Evolutionary conservation across 2,329 filamentous ascomycete species (phyloP).

Genomic region (Podosphaera fusca): DNA sequence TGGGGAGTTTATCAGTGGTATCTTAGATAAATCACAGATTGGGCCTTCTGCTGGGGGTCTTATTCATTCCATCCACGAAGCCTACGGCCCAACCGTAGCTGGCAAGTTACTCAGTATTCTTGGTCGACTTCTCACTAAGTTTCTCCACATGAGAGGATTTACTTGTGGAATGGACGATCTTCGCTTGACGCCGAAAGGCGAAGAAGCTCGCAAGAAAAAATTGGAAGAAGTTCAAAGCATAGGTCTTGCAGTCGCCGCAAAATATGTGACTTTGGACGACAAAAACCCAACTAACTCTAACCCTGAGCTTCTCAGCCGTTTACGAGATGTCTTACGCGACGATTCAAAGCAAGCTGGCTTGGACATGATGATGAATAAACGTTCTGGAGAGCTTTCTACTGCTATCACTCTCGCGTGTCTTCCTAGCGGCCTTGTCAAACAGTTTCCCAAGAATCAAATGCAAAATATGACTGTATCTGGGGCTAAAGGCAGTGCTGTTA

Average conservation of each 20-base stretch:
- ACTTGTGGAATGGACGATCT: conserved; percentile 96
- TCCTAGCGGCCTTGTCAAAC: conserved; percentile 62
- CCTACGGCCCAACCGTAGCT: conserved; percentile 70
- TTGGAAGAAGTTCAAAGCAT: conserved; percentile 43
- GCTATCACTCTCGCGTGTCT: conserved; percentile 59
- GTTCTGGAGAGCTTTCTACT: conserved; percentile 47
- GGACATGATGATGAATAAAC: conserved; percentile 66
- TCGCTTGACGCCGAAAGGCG: conserved; percentile 58
- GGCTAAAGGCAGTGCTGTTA: conserved; percentile 80
- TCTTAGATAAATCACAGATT: conserved; percentile 88
- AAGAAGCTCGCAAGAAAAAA: conserved; percentile 43
- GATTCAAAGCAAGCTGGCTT: conserved; percentile 75
- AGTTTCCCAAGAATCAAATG: conserved; percentile 95
- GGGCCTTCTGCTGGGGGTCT: conserved; percentile 71
- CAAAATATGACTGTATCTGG: conserved; percentile 95
- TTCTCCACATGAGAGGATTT: conserved; percentile 82
- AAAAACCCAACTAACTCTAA: conserved; percentile 37
- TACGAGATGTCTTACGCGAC: conserved; percentile 79
- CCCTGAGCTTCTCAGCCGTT: conserved; percentile 46
- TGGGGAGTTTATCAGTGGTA: conserved; percentile 71
- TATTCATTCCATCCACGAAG: conserved; percentile 78
- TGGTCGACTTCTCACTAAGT: conserved; percentile 69
- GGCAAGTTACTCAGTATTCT: conserved; percentile 76
- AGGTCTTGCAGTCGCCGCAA: conserved; percentile 59
- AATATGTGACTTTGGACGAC: conserved; percentile 66